A percentile compares a stretch with the other conserved stretches of the same genome.
These are phyloP conservation scores for Pichia scutulata DNA, from an alignment of 805 yeast species.

Conservation along the genomic window DNA sequence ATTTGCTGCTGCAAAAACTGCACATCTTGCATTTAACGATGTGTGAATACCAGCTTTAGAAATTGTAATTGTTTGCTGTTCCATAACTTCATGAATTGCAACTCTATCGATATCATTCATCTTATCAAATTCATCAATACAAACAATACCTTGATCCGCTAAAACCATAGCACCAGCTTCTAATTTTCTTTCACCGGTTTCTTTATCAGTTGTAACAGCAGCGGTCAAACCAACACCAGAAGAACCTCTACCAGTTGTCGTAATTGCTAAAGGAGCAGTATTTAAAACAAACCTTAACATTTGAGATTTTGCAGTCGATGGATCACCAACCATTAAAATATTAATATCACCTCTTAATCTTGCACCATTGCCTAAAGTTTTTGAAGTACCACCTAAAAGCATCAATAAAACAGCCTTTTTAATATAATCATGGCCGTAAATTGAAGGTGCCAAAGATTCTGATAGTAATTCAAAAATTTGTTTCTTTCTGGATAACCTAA, in stretches of 20 bases:
- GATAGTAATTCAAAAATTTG: slow-evolving; percentile 74
- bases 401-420: slow-evolving; percentile 85
- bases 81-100: slow-evolving; percentile 99
- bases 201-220: slow-evolving; percentile 93
- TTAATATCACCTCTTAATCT: slow-evolving; percentile 98
- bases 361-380: slow-evolving; percentile 88
- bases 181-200: slow-evolving; percentile 91
- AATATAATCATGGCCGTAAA: slow-evolving; percentile 86
- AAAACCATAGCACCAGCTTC: slow-evolving; percentile 99
- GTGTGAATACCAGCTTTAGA: slow-evolving; percentile 98
- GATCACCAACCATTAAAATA: slow-evolving; percentile 95
- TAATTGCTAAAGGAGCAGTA: slow-evolving; percentile 92
- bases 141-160: slow-evolving; percentile 94
- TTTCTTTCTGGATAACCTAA: slow-evolving; percentile 60
- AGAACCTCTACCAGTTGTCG: slow-evolving; percentile 99
- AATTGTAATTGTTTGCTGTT: slow-evolving; percentile 96
- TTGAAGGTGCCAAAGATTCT: slow-evolving; percentile 89
- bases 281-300: slow-evolving; percentile 88
- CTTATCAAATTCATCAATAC: slow-evolving; percentile 98
- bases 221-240: slow-evolving; percentile 99
- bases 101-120: slow-evolving; percentile 96
- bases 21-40: slow-evolving; percentile 90
- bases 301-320: slow-evolving; percentile 97
- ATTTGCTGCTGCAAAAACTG: slow-evolving; percentile 96
- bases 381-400: slow-evolving; percentile 91